Evolutionary conservation across 2,329 filamentous ascomycete genomes (phyloP).

Genomic region (Lasiodiplodia sp.): DNA sequence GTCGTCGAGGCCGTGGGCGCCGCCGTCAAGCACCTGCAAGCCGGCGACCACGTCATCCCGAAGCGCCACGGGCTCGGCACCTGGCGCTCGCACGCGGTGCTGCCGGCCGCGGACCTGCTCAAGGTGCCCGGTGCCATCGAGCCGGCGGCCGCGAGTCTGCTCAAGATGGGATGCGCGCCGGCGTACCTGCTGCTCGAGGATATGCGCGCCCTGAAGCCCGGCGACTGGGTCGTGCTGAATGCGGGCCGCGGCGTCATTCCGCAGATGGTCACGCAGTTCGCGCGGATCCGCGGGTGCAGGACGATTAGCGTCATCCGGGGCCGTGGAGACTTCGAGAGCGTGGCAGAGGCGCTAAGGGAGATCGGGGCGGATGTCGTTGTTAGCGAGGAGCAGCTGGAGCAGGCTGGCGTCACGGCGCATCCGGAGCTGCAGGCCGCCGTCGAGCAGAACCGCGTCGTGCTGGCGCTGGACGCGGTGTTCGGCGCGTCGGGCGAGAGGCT

Average conservation of each 20-base stretch:
- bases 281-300: conserved; percentile 30
- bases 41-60: conserved; percentile 21
- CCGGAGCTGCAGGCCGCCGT: neutral
- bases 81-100: conserved; percentile 35
- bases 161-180: conserved; percentile 34
- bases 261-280: conserved; percentile 37
- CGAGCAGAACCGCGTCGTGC: conserved; percentile 4
- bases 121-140: conserved; percentile 28
- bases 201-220: conserved; percentile 33
- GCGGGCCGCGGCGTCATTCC: conserved; percentile 33
- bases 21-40: neutral
- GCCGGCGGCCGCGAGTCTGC: conserved; percentile 32
- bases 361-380: conserved; percentile 15
- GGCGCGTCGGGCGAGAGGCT: conserved; percentile 42
- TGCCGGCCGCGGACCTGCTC: conserved; percentile 30
- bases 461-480: conserved; percentile 31
- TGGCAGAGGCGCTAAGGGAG: neutral
- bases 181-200: conserved; percentile 38
- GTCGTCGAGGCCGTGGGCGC: conserved; percentile 26
- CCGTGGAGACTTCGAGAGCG: conserved; percentile 26
- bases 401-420: neutral
- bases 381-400: conserved; percentile 17
- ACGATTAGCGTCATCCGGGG: conserved; percentile 34
- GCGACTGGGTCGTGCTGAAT: conserved; percentile 39
- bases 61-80: conserved; percentile 32